A percentile compares a stretch with the other conserved stretches of the same genome.
phyloP scores from a whole-genome alignment of 805 yeast species.

The Saccharomyces cerevisiae region DNA sequence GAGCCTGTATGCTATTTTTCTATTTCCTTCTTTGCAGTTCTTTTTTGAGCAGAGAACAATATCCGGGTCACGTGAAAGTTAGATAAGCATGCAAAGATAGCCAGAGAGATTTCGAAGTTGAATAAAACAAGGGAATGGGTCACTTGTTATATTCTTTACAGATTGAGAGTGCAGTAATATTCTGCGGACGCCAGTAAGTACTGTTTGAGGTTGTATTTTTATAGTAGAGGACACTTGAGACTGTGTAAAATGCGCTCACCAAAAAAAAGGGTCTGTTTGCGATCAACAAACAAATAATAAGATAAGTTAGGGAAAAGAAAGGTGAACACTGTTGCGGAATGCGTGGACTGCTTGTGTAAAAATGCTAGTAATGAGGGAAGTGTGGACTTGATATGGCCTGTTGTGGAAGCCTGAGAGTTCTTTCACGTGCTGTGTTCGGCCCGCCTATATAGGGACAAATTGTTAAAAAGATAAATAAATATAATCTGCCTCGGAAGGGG shows the following conservation, averaged over 20 bases:
- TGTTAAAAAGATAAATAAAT: background rate
- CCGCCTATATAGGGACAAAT: background rate
- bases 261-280: background rate
- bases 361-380: background rate
- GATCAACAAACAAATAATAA: background rate
- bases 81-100: background rate
- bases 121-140: background rate
- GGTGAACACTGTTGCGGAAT: background rate
- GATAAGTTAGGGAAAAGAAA: background rate
- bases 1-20: background rate
- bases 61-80: background rate
- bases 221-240: background rate
- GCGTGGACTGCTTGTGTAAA: background rate
- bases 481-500: background rate
- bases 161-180: background rate
- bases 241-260: background rate
- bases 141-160: background rate
- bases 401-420: background rate
- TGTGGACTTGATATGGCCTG: background rate
- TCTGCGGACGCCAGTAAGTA: background rate
- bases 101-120: background rate
- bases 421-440: background rate
- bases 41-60: background rate
- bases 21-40: background rate
- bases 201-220: background rate